A percentile compares a stretch with the other conserved stretches of the same genome.
Conservation (phyloP, 2,329 filamentous ascomycete species). For the Colletotrichum sp. region DNA sequence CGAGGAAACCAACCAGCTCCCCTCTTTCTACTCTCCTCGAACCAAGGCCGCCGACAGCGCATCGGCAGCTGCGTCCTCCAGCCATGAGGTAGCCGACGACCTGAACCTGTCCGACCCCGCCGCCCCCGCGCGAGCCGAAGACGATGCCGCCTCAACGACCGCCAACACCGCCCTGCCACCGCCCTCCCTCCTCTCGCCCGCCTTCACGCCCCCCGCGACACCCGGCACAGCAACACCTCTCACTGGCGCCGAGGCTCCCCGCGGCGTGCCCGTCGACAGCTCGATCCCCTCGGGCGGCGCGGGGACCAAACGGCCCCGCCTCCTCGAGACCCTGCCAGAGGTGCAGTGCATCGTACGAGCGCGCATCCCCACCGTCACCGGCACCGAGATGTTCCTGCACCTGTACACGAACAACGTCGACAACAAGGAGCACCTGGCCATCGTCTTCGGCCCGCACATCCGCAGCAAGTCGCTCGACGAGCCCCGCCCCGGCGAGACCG, state of each 20-base stretch:
- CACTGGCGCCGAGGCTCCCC: conserved; percentile 43
- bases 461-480: conserved; percentile 75
- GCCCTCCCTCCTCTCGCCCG: conserved; percentile 82
- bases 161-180: conserved; percentile 41
- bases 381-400: conserved; percentile 96
- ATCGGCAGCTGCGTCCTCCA: conserved; percentile 22
- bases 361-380: conserved; percentile 88
- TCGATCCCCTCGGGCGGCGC: conserved; percentile 62
- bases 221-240: conserved; percentile 61
- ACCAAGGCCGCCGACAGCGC: conserved; percentile 28
- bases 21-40: conserved; percentile 52
- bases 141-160: conserved; percentile 12
- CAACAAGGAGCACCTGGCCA: conserved; percentile 94
- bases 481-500: conserved; percentile 76
- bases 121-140: conserved; percentile 9
- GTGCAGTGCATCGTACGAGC: conserved; percentile 96
- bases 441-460: conserved; percentile 91
- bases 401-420: conserved; percentile 93
- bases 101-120: conserved; percentile 17
- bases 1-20: conserved; percentile 40
- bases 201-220: conserved; percentile 76
- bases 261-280: conserved; percentile 65
- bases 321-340: conserved; percentile 77
- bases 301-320: conserved; percentile 68
- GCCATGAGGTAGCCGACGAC: conserved; percentile 9